A percentile compares a stretch with the other conserved stretches of the same genome.
phyloP scores from a whole-genome alignment of 805 yeast genomes.

The Monosporozyma aerobia region DNA sequence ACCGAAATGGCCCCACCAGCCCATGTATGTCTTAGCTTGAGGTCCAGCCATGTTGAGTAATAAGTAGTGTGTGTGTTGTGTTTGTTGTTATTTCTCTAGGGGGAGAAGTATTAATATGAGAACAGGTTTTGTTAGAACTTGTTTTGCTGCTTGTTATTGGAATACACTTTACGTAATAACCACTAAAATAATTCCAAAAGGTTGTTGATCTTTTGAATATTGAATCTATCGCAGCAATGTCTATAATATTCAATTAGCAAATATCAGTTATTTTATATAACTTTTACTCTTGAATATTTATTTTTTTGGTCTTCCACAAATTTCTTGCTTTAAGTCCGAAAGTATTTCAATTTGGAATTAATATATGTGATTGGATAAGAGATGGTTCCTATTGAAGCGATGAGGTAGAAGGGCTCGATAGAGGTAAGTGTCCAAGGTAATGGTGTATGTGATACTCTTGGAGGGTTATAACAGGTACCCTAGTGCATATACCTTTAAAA shows the following conservation, averaged over 20 bases:
- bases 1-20: slow-evolving; percentile 96
- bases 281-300: background rate
- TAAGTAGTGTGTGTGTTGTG: background rate
- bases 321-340: background rate
- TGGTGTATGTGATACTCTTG: no score
- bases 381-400: background rate
- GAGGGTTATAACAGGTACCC: no score
- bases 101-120: background rate
- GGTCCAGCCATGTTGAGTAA: slow-evolving; percentile 48
- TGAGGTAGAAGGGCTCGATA: background rate
- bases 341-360: background rate
- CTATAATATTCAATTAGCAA: background rate
- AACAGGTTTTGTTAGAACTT: background rate
- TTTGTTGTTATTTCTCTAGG: background rate
- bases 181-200: background rate
- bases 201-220: background rate
- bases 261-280: background rate
- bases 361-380: background rate
- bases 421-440: background rate
- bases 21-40: slow-evolving; percentile 73
- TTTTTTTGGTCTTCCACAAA: background rate
- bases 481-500: no score
- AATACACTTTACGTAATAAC: background rate
- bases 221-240: background rate
- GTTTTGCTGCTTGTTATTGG: background rate